Evolutionary conservation across 108 stramenopile species (phyloP).

Genomic region (Pinguiococcus pyrenoidosus): DNA sequence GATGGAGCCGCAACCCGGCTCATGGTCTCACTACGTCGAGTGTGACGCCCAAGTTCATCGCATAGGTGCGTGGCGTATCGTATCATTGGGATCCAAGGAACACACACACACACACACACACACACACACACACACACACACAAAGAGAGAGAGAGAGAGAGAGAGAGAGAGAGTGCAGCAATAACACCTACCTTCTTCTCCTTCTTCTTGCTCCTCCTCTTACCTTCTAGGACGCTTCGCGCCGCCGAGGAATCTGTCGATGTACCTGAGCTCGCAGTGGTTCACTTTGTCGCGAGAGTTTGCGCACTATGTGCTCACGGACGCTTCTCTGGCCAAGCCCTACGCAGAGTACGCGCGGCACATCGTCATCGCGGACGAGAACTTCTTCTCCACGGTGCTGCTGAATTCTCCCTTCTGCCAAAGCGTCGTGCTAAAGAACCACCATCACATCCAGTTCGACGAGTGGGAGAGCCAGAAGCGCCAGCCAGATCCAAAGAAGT

Average conservation of each 20-base stretch:
- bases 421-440: constrained; percentile 72
- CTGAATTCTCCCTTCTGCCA: constrained; percentile 66
- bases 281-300: constrained; percentile 75
- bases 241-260: constrained; percentile 48
- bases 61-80: too few relatives aligned
- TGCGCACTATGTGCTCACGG: constrained; percentile 54
- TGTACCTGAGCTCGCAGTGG: constrained; percentile 77
- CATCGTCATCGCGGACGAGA: constrained; percentile 85
- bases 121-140: too few relatives aligned
- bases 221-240: constrained; percentile 64
- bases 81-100: too few relatives aligned
- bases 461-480: constrained; percentile 67
- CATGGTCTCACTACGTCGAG: constrained; percentile 88
- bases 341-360: constrained; percentile 60
- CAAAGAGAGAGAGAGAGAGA: too few relatives aligned
- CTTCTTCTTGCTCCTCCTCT: too few relatives aligned
- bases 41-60: constrained; percentile 83
- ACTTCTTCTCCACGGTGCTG: constrained; percentile 81
- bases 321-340: constrained; percentile 48
- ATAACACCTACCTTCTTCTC: too few relatives aligned
- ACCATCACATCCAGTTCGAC: constrained; percentile 76
- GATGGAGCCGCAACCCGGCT: constrained; percentile 13
- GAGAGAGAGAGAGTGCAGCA: too few relatives aligned
- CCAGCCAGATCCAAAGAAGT: constrained; percentile 60
- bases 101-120: too few relatives aligned